Conservation (phyloP, 257 asterid species). For the Capsicum rhomboideum region DNA sequence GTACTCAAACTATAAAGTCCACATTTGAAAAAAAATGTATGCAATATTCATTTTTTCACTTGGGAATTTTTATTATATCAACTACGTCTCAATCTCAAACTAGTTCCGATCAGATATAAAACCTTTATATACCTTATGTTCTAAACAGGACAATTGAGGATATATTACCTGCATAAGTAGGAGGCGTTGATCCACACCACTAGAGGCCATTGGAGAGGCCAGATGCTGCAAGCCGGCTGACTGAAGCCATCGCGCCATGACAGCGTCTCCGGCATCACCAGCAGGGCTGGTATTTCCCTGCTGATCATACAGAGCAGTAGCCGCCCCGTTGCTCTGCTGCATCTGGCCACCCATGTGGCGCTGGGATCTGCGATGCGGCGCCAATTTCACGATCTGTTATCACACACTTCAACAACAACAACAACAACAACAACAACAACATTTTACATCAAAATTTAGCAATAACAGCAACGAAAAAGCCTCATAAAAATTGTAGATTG, state of each 20-base stretch:
- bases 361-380: constrained; percentile 98
- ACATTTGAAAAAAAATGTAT: neutral
- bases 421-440: too few relatives aligned
- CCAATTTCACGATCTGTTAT: constrained; percentile 86
- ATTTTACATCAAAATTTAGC: neutral
- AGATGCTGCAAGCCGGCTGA: constrained; percentile 99
- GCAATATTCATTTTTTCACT: neutral
- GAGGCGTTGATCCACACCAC: constrained; percentile 64
- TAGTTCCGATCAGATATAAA: neutral
- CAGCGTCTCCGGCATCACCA: constrained; percentile 97
- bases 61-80: neutral
- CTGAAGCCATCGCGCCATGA: constrained; percentile 99
- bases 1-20: neutral
- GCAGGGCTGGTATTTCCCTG: constrained; percentile 63
- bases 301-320: constrained; percentile 89
- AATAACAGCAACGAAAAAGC: neutral
- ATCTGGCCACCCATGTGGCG: constrained; percentile 99
- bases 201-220: constrained; percentile 85
- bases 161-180: constrained; percentile 78
- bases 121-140: neutral
- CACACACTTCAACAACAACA: constrained; percentile 24
- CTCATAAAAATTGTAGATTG: neutral
- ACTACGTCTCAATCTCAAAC: neutral
- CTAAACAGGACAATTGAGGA: neutral
- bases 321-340: constrained; percentile 96